These are phyloP conservation scores for Apiospora malaysiana DNA, from an alignment of 2,329 filamentous ascomycete species.

Conservation along the genomic window DNA sequence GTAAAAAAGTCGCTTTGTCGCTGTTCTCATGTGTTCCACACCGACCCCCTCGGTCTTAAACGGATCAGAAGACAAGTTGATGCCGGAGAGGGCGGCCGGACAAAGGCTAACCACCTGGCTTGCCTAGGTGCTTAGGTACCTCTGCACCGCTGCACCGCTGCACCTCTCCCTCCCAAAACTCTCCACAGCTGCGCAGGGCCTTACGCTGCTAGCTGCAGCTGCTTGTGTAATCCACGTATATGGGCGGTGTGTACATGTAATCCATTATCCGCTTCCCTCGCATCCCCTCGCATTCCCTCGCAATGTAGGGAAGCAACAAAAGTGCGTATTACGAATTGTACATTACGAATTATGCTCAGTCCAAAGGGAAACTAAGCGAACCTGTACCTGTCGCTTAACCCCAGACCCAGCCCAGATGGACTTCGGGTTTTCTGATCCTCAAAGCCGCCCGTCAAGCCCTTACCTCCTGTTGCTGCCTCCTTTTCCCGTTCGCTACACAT, in stretches of 20 bases:
- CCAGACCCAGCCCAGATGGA: no score
- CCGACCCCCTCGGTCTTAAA: constrained; percentile 22
- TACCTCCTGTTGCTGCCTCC: neutral
- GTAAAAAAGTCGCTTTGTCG: neutral
- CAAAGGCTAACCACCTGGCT: no score
- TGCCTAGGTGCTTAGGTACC: no score
- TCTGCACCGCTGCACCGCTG: neutral
- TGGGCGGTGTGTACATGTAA: constrained; percentile 11
- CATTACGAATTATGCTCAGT: neutral
- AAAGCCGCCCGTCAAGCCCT: neutral
- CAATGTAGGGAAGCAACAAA: constrained; percentile 13
- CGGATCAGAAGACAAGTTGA: constrained; percentile 17
- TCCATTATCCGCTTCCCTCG: neutral
- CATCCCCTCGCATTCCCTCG: constrained; percentile 2
- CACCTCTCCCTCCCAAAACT: neutral
- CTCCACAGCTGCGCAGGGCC: neutral
- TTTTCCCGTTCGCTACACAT: neutral
- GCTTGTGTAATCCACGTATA: constrained; percentile 19
- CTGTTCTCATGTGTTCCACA: constrained; percentile 18
- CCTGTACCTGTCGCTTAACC: neutral
- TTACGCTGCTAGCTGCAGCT: neutral
- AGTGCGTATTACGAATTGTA: constrained; percentile 12
- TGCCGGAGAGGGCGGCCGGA: constrained; percentile 16
- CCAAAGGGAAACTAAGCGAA: no score
- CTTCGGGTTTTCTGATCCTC: neutral